A percentile compares a stretch with the other conserved stretches of the same genome.
Evolutionary conservation across 139 green algal genomes (phyloP).

Genomic region (Coelastrella sp.): DNA sequence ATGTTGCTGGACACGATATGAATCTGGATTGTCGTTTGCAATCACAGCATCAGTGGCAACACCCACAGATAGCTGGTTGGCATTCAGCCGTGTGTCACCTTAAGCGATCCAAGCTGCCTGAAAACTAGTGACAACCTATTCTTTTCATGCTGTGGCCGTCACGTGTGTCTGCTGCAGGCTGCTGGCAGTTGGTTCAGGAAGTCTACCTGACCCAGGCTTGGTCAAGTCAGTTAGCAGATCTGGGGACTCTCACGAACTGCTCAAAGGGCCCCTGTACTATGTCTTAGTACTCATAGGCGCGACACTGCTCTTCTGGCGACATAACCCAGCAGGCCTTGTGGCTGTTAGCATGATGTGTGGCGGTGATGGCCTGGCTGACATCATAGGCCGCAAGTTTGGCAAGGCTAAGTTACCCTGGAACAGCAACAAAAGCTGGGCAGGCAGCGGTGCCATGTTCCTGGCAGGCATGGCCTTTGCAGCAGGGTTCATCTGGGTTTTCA

Average conservation of each 20-base stretch:
- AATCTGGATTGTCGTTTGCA: too few species aligned
- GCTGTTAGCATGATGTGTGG: conserved; percentile 89
- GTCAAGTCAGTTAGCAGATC: conserved; percentile 83
- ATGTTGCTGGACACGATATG: too few species aligned
- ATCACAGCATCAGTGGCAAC: too few species aligned
- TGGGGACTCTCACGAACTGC: conserved; percentile 75
- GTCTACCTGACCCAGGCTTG: conserved; percentile 73
- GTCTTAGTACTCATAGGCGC: conserved; percentile 77
- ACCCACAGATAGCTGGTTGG: too few species aligned
- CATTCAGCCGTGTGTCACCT: too few species aligned
- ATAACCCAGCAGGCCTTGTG: conserved; percentile 62
- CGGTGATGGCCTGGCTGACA: conserved; percentile 94
- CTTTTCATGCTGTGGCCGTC: too few species aligned
- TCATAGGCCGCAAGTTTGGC: conserved; percentile 87
- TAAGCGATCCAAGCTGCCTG: too few species aligned
- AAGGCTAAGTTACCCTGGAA: conserved; percentile 89
- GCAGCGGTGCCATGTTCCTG: conserved; percentile 89
- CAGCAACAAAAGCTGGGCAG: conserved; percentile 88
- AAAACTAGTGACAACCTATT: too few species aligned
- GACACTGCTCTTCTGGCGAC: conserved; percentile 87
- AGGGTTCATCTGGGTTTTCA: conserved; percentile 70
- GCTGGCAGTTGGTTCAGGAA: conserved; percentile 72
- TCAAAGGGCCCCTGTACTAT: conserved; percentile 92
- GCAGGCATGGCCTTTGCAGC: conserved; percentile 67
- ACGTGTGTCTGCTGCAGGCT: conserved; percentile 55